phyloP scores from a whole-genome alignment of 169 alveolate species.

The Cryptosporidium parvum region DNA sequence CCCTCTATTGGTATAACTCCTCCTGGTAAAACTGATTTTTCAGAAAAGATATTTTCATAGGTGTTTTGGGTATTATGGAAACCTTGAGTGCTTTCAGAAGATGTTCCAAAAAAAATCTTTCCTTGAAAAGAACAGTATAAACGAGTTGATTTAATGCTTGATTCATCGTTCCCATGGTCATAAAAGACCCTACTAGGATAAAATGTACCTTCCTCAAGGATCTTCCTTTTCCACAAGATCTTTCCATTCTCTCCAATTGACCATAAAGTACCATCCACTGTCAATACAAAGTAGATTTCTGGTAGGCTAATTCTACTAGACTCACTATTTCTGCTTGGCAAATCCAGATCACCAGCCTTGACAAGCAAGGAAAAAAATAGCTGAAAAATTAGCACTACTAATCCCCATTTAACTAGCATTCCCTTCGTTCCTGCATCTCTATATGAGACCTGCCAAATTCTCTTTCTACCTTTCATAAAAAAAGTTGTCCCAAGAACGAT shows the following conservation, averaged over 20 bases:
- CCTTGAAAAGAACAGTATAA: conserved; percentile 74
- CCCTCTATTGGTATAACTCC: conserved; percentile 59
- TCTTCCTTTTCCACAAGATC: conserved; percentile 41
- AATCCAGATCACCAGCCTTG: neutral
- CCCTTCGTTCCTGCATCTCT: conserved; percentile 8
- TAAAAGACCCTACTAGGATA: conserved; percentile 19
- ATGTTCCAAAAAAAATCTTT: conserved; percentile 20
- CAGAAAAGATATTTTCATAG: conserved; percentile 10
- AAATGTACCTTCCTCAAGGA: conserved; percentile 56
- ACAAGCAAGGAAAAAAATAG: neutral
- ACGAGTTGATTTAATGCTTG: neutral
- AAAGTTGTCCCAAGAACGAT: neutral
- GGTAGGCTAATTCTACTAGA: conserved; percentile 1
- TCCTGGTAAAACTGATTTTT: conserved; percentile 8
- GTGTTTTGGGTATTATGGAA: neutral
- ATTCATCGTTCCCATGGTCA: neutral
- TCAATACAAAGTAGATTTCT: conserved; percentile 33
- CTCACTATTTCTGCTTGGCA: neutral
- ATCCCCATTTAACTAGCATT: conserved; percentile 2
- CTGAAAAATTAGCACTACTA: neutral
- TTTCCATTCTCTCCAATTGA: conserved; percentile 45
- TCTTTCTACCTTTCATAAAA: conserved; percentile 28
- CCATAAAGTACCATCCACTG: conserved; percentile 69
- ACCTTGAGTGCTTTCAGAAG: neutral
- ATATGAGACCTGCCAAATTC: conserved; percentile 12